These are phyloP conservation scores for Kluyveromyces aestuarii DNA, from an alignment of 805 yeast genomes.

Conservation along the genomic window DNA sequence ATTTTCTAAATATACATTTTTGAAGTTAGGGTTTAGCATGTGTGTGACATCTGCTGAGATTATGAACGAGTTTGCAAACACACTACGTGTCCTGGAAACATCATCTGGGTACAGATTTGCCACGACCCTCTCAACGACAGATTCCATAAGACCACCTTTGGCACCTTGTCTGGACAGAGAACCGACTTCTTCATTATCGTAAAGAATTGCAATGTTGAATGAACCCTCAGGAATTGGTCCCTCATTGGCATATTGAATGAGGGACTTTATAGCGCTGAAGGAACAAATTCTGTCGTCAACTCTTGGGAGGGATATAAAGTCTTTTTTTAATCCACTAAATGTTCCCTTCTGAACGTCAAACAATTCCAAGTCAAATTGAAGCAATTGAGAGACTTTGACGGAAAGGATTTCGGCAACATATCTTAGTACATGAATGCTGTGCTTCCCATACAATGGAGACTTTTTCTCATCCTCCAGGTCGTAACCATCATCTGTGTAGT, in stretches of 20 bases:
- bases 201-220: conserved; percentile 55
- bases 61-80: conserved; percentile 68
- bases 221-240: conserved; percentile 31
- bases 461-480: conserved; percentile 50
- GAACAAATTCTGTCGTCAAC: conserved; percentile 80
- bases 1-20: conserved; percentile 57
- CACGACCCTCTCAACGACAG: conserved; percentile 49
- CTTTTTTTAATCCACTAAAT: conserved; percentile 68
- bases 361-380: conserved; percentile 67
- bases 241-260: conserved; percentile 40
- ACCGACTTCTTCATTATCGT: conserved; percentile 80
- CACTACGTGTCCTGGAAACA: conserved; percentile 27
- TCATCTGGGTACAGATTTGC: conserved; percentile 19
- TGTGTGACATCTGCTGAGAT: conserved; percentile 82
- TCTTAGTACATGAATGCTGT: conserved; percentile 57
- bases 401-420: conserved; percentile 55
- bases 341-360: conserved; percentile 76
- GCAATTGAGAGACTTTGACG: conserved; percentile 49
- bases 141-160: conserved; percentile 63
- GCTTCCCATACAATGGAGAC: conserved; percentile 62
- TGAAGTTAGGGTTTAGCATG: conserved; percentile 71
- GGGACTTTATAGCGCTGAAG: conserved; percentile 56
- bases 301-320: conserved; percentile 74
- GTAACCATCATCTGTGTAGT: conserved; percentile 16
- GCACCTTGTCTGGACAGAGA: conserved; percentile 77